phyloP scores from a whole-genome alignment of 2,329 filamentous ascomycete genomes.

The Beauveria sp. region DNA sequence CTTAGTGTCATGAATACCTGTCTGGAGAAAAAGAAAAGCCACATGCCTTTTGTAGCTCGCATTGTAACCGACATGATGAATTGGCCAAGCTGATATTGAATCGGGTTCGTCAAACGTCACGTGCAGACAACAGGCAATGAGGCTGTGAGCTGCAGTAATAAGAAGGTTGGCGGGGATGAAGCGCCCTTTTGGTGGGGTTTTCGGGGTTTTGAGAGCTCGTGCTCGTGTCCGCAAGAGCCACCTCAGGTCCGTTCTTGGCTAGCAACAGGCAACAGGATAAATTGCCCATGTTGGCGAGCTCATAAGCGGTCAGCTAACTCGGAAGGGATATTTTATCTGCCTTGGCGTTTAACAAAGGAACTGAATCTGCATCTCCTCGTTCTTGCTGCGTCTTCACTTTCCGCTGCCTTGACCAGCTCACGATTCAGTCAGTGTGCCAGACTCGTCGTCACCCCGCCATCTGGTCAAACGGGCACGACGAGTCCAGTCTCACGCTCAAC shows the following conservation, averaged over 20 bases:
- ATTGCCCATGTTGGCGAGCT: neutral
- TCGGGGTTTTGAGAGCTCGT: neutral
- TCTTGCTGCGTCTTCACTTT: neutral
- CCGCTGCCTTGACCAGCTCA: neutral
- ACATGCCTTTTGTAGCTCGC: neutral
- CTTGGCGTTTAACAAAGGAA: conserved; percentile 1
- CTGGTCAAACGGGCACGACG: neutral
- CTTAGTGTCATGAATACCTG: neutral
- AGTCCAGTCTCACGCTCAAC: neutral
- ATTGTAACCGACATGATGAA: neutral
- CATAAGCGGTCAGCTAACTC: neutral
- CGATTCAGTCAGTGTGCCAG: neutral
- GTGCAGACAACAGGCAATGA: neutral
- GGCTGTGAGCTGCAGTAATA: neutral
- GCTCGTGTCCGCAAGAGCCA: neutral
- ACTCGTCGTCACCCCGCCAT: conserved; percentile 6
- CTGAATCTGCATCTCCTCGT: neutral
- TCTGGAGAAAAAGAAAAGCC: no score
- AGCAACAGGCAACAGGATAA: conserved; percentile 11
- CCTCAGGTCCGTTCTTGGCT: neutral
- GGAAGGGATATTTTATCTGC: neutral
- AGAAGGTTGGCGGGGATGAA: conserved; percentile 1
- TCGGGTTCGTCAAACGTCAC: neutral
- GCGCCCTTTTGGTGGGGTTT: neutral
- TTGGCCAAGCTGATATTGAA: no score